Evolutionary conservation across 176 grass and related monocot species (phyloP), one percentile per base, ranked within the genome.

Genomic region (Alloteropsis semialata): DNA sequence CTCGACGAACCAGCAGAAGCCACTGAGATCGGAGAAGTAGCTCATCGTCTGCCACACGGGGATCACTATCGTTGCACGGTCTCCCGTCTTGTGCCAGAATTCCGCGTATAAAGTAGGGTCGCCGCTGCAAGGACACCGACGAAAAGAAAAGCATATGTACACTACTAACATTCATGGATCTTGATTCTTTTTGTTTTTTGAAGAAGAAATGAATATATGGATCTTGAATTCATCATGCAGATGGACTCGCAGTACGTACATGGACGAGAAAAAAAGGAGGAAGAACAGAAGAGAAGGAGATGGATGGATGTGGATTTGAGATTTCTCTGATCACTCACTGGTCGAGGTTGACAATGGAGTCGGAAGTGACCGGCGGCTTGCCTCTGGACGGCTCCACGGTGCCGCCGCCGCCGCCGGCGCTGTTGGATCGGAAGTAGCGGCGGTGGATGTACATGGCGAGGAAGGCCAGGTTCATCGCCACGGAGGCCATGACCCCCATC

Each of bases 1-100:
- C 79, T 95, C 90, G 0, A 98, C 25, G 80, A 95, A 98, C 92
- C 92, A 98, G 57, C 95, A 89, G 9, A 93, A 27, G 21, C 83
- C 83, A 5, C 44, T 6, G 3, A 86, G 48, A 28, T 93, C 72
- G 2, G 92, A 98, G 81, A 94, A 95, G 85, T 98, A 98, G 63
- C 95, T 98, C 90, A 98, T 91, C 16, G 82, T 91, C 9, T 91
- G 86, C 54, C 46, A 91, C 0, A 84, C 88, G 0, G 90, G 88
- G 41, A 95, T 95, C 5, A 86, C 78, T 8, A 90, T 64, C 15
- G 84, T 89, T 1, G 88, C 95, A 1, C 37, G 22, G 3, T 91
- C 75, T 0, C 92, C 90, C 10, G 66, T 18, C 32, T 53, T 21
- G 39, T 42, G 90, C 95, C 95, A 98, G 76, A 93, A 98, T 10